Conservation (phyloP, 768 basidiomycete species). For the Dentipellis sp. region DNA sequence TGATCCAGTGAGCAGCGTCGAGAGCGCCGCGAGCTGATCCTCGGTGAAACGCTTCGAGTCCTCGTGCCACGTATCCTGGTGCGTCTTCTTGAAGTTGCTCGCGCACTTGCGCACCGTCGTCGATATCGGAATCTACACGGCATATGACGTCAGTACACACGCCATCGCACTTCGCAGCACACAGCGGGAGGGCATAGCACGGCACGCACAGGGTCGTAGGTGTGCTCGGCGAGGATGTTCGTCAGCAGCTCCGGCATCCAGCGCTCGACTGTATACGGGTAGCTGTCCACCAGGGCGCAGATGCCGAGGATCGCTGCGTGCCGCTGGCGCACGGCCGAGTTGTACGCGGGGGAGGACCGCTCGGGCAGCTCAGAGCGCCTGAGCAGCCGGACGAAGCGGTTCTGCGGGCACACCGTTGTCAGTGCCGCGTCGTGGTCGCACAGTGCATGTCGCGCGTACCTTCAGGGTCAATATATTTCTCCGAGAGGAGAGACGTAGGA, state of each 20-base stretch:
- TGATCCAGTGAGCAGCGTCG: conserved; percentile 78
- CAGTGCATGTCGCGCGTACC: conserved; percentile 26
- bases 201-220: conserved; percentile 66
- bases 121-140: conserved; percentile 63
- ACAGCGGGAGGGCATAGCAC: not conserved
- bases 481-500: conserved; percentile 73
- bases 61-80: conserved; percentile 86
- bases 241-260: conserved; percentile 88
- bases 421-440: not conserved
- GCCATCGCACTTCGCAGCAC: no score
- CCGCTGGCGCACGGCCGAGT: conserved; percentile 60
- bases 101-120: conserved; percentile 78
- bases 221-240: conserved; percentile 69
- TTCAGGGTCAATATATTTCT: conserved; percentile 68
- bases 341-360: conserved; percentile 58
- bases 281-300: conserved; percentile 87
- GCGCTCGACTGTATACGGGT: conserved; percentile 90
- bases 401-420: conserved; percentile 29
- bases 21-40: conserved; percentile 74
- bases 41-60: conserved; percentile 81
- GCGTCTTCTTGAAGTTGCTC: conserved; percentile 71
- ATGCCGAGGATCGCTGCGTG: conserved; percentile 94
- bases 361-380: conserved; percentile 58
- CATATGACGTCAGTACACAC: conserved; percentile 4
- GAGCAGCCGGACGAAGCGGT: conserved; percentile 72